Percentiles rank a stretch among this genome's conserved stretches.
phyloP scores from a whole-genome alignment of 176 grass and related monocot genomes.

The Otatea glauca region DNA sequence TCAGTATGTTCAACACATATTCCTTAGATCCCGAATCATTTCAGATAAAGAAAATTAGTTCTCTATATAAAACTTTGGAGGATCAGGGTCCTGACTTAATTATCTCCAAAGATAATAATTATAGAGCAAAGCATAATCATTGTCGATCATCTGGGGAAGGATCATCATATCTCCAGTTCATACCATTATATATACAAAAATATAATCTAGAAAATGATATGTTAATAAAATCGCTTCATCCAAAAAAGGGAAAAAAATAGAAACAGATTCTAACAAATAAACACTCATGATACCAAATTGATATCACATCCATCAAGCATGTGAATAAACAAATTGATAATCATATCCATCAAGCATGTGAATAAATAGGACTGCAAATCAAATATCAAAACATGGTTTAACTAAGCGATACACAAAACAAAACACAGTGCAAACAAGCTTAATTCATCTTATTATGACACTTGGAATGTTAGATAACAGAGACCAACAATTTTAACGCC shows the following conservation, averaged over 20 bases:
- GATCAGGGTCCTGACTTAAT: conserved; percentile 46
- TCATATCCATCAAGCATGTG: not conserved
- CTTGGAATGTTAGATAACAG: not conserved
- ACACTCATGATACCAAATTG: not conserved
- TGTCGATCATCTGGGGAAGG: conserved; percentile 61
- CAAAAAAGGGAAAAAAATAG: not conserved
- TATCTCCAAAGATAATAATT: conserved; percentile 33
- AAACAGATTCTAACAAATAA: not conserved
- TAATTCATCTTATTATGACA: not conserved
- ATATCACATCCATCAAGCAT: not conserved
- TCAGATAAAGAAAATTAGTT: not conserved
- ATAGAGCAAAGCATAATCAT: conserved; percentile 44
- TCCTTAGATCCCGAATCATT: not conserved
- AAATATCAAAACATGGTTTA: not conserved
- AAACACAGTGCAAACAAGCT: not conserved
- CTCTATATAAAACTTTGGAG: not conserved
- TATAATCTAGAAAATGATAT: not conserved
- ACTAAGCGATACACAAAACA: not conserved
- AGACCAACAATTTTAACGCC: not conserved
- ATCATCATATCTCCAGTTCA: conserved; percentile 47
- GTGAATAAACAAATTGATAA: not conserved
- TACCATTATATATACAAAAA: not conserved
- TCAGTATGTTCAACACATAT: not conserved
- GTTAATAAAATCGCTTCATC: not conserved
- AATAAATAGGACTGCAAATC: not conserved